Percentiles rank a stretch among this genome's conserved stretches.
phyloP scores from a whole-genome alignment of 208 protist species.

The Wallacemonas collosoma region DNA sequence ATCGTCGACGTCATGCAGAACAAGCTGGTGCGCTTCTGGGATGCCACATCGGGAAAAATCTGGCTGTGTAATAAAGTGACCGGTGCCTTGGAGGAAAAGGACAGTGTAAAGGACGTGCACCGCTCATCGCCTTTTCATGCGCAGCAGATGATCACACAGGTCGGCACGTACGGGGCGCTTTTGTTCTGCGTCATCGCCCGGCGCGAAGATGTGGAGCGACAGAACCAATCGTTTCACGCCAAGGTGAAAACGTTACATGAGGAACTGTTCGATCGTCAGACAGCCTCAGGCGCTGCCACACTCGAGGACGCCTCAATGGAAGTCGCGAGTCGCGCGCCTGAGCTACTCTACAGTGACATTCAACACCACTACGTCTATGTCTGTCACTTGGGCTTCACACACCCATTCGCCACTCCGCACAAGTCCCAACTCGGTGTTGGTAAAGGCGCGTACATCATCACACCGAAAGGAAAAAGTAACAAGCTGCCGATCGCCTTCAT shows the following conservation, averaged over 20 bases:
- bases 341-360: conserved; percentile 7
- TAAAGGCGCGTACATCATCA: conserved; percentile 34
- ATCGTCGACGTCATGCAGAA: conserved; percentile 32
- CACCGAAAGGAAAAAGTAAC: conserved; percentile 8
- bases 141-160: conserved; percentile 28
- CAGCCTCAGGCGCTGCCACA: not conserved
- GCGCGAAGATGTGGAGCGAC: conserved; percentile 11
- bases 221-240: conserved; percentile 1
- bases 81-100: conserved; percentile 7
- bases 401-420: conserved; percentile 24
- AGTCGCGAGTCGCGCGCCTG: not conserved
- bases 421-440: conserved; percentile 18
- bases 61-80: not conserved
- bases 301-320: conserved; percentile 1
- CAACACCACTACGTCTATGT: conserved; percentile 28
- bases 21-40: conserved; percentile 19
- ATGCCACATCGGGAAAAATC: conserved; percentile 6
- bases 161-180: conserved; percentile 33
- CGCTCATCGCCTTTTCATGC: conserved; percentile 22
- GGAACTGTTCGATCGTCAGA: not conserved
- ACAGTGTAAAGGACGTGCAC: conserved; percentile 12
- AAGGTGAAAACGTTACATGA: not conserved
- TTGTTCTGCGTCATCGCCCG: conserved; percentile 34
- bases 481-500: conserved; percentile 21
- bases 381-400: conserved; percentile 30